Evolutionary conservation across 2,329 filamentous ascomycete species (phyloP).

Genomic region (Aspergillus hiratsukae): DNA sequence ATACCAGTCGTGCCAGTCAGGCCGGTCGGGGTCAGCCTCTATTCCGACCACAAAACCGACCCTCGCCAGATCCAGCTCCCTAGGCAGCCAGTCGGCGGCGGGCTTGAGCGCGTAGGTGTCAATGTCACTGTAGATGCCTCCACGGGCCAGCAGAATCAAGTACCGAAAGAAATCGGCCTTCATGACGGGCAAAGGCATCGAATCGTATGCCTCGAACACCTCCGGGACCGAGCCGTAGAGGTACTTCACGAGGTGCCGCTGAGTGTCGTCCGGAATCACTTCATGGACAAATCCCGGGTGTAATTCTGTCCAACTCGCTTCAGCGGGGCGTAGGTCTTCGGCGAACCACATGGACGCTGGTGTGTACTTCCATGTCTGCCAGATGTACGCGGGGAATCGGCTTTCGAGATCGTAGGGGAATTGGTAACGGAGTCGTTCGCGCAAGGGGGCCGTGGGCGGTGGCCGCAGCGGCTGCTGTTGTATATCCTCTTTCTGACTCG

Average conservation of each 20-base stretch:
- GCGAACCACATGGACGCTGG: conserved; percentile 72
- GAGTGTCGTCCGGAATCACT: conserved; percentile 88
- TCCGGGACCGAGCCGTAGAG: conserved; percentile 81
- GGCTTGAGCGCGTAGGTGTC: conserved; percentile 83
- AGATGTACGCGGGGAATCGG: conserved; percentile 96
- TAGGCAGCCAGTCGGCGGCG: conserved; percentile 81
- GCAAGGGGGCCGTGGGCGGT: conserved; percentile 65
- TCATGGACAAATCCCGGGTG: conserved; percentile 94
- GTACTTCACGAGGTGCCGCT: conserved; percentile 73
- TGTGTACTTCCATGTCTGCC: conserved; percentile 96
- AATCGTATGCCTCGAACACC: conserved; percentile 69
- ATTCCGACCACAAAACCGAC: conserved; percentile 90
- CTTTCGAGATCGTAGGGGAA: conserved; percentile 85
- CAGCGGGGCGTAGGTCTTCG: conserved; percentile 70
- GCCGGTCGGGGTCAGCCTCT: conserved; percentile 89
- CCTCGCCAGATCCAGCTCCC: conserved; percentile 67
- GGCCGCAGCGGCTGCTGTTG: conserved; percentile 55
- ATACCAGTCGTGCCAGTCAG: conserved; percentile 94
- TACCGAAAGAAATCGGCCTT: conserved; percentile 78
- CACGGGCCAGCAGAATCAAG: conserved; percentile 69
- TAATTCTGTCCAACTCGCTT: conserved; percentile 81
- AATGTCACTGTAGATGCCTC: conserved; percentile 85
- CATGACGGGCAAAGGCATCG: conserved; percentile 68
- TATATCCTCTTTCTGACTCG: conserved; percentile 11
- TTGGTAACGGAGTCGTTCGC: conserved; percentile 81